Percentiles rank a stretch among this genome's conserved stretches.
Conservation (phyloP, 2,329 filamentous ascomycete species). For the Fusarium humuli region DNA sequence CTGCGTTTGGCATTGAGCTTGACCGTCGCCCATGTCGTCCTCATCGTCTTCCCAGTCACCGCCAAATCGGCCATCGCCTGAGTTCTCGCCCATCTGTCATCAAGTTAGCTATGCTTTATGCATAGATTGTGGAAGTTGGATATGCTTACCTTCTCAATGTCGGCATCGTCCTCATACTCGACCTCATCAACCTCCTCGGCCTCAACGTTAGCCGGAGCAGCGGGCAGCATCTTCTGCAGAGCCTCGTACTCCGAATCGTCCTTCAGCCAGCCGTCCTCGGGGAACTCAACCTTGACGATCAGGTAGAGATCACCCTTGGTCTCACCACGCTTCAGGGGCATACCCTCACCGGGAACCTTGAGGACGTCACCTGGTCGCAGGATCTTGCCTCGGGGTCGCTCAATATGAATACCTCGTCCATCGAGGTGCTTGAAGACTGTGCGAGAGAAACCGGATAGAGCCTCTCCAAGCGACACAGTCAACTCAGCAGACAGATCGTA, state of each 20-base stretch:
- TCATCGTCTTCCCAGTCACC: conserved; percentile 76
- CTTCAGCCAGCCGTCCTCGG: conserved; percentile 84
- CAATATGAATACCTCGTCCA: conserved; percentile 86
- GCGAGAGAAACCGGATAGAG: conserved; percentile 88
- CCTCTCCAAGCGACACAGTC: conserved; percentile 83
- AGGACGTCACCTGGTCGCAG: conserved; percentile 86
- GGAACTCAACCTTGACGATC: conserved; percentile 87
- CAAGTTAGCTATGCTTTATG: conserved; percentile 22
- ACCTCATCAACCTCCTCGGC: conserved; percentile 88
- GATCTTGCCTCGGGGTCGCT: conserved; percentile 83
- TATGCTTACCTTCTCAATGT: conserved; percentile 77
- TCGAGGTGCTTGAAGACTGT: conserved; percentile 94
- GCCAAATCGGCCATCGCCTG: conserved; percentile 73
- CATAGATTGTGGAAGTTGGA: not conserved
- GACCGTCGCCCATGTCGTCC: conserved; percentile 74
- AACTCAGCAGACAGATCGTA: conserved; percentile 86
- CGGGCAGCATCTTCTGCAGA: conserved; percentile 81
- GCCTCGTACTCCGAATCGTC: conserved; percentile 77
- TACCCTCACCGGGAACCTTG: conserved; percentile 89
- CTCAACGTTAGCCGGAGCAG: conserved; percentile 69
- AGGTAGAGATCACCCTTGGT: conserved; percentile 88
- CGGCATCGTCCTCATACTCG: conserved; percentile 83
- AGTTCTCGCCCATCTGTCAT: conserved; percentile 75
- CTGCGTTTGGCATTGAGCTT: conserved; percentile 79
- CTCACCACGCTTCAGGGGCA: conserved; percentile 91